Conservation (phyloP, 805 yeast species). For the Candida ficus region DNA sequence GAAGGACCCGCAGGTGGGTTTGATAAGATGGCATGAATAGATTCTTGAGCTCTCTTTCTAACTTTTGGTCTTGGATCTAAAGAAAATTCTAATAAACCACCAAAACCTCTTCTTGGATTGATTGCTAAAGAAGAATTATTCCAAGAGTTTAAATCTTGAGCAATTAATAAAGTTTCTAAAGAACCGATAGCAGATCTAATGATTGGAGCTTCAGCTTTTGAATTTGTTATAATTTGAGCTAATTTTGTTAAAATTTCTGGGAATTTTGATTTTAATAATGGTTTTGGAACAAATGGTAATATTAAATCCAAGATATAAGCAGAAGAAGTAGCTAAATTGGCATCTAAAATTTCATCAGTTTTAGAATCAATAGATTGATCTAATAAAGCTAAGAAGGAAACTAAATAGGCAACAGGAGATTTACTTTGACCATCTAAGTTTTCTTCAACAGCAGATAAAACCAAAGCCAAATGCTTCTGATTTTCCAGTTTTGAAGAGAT, state of each 20-base stretch:
- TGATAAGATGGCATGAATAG: slow-evolving; percentile 58
- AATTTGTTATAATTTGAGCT: slow-evolving; percentile 72
- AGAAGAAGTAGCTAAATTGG: slow-evolving; percentile 64
- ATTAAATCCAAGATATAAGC: slow-evolving; percentile 79
- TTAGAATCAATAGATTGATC: slow-evolving; percentile 59
- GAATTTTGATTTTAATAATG: slow-evolving; percentile 68
- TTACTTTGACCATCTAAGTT: slow-evolving; percentile 47
- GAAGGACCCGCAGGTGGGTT: slow-evolving; percentile 74
- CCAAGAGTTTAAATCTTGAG: slow-evolving; percentile 85
- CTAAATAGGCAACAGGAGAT: slow-evolving; percentile 77
- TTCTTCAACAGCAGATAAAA: slow-evolving; percentile 87
- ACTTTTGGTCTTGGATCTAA: slow-evolving; percentile 92
- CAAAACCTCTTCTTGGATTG: slow-evolving; percentile 74
- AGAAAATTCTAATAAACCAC: slow-evolving; percentile 71
- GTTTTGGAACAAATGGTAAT: slow-evolving; percentile 65
- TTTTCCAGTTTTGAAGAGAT: slow-evolving; percentile 75
- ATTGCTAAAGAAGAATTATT: slow-evolving; percentile 41
- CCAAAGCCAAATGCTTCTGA: slow-evolving; percentile 79
- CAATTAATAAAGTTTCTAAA: slow-evolving; percentile 68
- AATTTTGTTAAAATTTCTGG: slow-evolving; percentile 71
- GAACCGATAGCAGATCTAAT: slow-evolving; percentile 82
- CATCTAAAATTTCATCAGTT: slow-evolving; percentile 48
- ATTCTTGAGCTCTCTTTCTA: slow-evolving; percentile 90
- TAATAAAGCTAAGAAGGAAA: slow-evolving; percentile 74
- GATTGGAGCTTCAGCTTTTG: slow-evolving; percentile 72